These are phyloP conservation scores for Moesziomyces sp. DNA, from an alignment of 1,284 basidiomycete genomes.

Conservation along the genomic window DNA sequence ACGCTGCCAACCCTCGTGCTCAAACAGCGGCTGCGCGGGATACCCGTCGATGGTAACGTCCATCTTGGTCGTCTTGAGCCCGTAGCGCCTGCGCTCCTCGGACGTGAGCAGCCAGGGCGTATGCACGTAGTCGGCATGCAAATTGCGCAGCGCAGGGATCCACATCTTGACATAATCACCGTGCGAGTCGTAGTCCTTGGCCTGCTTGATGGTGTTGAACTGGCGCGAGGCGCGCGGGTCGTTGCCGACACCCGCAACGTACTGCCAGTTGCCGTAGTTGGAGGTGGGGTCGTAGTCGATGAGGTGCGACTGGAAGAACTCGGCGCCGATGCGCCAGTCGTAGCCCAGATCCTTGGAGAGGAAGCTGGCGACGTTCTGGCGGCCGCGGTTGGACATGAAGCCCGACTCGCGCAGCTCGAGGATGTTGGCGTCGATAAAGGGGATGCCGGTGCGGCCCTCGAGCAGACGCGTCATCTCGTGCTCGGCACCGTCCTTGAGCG, in stretches of 20 bases:
- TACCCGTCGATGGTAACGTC: conserved; percentile 58
- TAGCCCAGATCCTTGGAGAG: conserved; percentile 70
- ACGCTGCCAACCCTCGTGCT: conserved; percentile 58
- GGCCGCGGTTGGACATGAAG: conserved; percentile 69
- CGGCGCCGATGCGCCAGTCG: conserved; percentile 74
- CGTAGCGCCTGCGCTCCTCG: conserved; percentile 55
- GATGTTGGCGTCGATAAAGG: conserved; percentile 74
- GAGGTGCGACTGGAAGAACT: conserved; percentile 71
- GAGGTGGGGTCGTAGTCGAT: conserved; percentile 63
- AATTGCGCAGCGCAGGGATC: conserved; percentile 70
- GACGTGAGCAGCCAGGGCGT: conserved; percentile 54
- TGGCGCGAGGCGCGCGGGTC: conserved; percentile 72
- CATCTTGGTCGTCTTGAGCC: conserved; percentile 57
- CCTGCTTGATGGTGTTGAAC: conserved; percentile 74
- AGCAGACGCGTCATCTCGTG: conserved; percentile 69
- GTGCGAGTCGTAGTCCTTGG: conserved; percentile 72
- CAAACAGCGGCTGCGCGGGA: conserved; percentile 52
- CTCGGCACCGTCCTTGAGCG: conserved; percentile 44
- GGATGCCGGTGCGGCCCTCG: conserved; percentile 72
- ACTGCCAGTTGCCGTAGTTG: conserved; percentile 65
- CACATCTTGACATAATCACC: conserved; percentile 71
- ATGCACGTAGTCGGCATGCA: conserved; percentile 67
- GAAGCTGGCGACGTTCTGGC: conserved; percentile 74
- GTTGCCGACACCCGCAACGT: conserved; percentile 72
- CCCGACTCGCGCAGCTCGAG: conserved; percentile 71